Percentiles rank a stretch among this genome's conserved stretches.
Evolutionary conservation across 1,284 basidiomycete species (phyloP).

Genomic region (Agaricales sp.): DNA sequence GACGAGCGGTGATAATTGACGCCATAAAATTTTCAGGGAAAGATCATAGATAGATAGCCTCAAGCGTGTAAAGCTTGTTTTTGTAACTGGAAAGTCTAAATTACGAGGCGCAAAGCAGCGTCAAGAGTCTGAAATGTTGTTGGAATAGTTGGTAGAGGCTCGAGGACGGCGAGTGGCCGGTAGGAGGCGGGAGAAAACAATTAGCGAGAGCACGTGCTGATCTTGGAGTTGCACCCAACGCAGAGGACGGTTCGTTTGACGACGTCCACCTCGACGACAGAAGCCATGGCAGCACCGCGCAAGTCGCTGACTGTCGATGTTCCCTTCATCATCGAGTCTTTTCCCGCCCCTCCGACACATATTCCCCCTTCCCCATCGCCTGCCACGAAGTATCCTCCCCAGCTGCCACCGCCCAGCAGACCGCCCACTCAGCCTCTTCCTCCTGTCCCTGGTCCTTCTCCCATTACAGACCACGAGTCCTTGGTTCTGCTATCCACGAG

Average conservation of each 20-base stretch:
- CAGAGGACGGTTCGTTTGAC: not conserved
- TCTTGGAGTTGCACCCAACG: not conserved
- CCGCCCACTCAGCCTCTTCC: slow-evolving; percentile 40
- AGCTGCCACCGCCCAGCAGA: slow-evolving; percentile 26
- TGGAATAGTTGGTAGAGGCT: too few relatives aligned
- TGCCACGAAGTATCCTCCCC: slow-evolving; percentile 3
- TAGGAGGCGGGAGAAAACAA: too few relatives aligned
- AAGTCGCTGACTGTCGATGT: slow-evolving; percentile 13
- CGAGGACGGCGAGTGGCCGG: too few relatives aligned
- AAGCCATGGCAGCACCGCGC: not conserved
- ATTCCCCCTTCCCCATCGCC: slow-evolving; percentile 30
- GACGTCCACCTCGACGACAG: not conserved
- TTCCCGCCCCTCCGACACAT: slow-evolving; percentile 39
- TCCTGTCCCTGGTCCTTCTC: slow-evolving; percentile 39
- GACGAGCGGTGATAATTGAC: too few relatives aligned
- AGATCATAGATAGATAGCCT: too few relatives aligned
- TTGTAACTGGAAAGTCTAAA: too few relatives aligned
- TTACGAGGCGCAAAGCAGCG: too few relatives aligned
- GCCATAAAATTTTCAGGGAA: too few relatives aligned
- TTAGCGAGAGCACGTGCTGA: not conserved
- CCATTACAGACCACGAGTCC: slow-evolving; percentile 34
- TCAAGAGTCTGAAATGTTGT: too few relatives aligned
- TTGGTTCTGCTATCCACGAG: slow-evolving; percentile 29
- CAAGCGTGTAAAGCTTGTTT: too few relatives aligned
- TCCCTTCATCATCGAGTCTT: slow-evolving; percentile 34